Evolutionary conservation across 805 yeast species (phyloP), one percentile per base, ranked within the genome.

Genomic region (Wickerhamomyces silvicola): DNA sequence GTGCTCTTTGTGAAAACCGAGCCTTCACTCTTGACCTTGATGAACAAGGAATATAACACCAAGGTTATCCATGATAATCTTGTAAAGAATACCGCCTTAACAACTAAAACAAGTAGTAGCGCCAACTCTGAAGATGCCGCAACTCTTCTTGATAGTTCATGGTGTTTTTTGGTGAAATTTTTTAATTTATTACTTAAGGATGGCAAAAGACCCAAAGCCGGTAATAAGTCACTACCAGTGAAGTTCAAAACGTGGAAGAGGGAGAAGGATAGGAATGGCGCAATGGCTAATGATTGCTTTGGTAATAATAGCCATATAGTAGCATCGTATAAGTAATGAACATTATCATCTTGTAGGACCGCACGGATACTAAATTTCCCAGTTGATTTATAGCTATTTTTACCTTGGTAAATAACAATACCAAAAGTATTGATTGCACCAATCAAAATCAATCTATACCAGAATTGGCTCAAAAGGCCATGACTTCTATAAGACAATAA

Each of bases 181-280:
- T 60, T 65, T 25, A 78, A 55, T 33, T 39, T 36, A 24, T 44
- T 34, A 19, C 56, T 39, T 5, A 49, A 11, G 28, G 43, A 44
- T 12, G 58, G 32, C 5, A 53, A 34, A 37, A 58, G 31, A 30
- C 42, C 41, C 16, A 76, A 58, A 6, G 73, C 63, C 24, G 97
- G 95, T 32, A 88, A 63, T 35, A 90, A 43, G 42, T 68, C 70
- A 25, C 75, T 67, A 45, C 81, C 75, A 33, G 71, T 42, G 62
- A 84, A 90, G 13, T 81, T 78, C 49, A 87, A 63, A 9, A 75
- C 77, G 55, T 88, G 97, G 74, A 90, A 87, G 13, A 78, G 52
- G 7, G 96, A 80, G 57, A 81, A 88, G 35, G 83, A 62, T 28
- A 75, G 64, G 52, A 82, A 86, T 34, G 97, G 94, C 16, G 78